Evolutionary conservation across 2,329 filamentous ascomycete species (phyloP).

Genomic region (Aureobasidium musti): DNA sequence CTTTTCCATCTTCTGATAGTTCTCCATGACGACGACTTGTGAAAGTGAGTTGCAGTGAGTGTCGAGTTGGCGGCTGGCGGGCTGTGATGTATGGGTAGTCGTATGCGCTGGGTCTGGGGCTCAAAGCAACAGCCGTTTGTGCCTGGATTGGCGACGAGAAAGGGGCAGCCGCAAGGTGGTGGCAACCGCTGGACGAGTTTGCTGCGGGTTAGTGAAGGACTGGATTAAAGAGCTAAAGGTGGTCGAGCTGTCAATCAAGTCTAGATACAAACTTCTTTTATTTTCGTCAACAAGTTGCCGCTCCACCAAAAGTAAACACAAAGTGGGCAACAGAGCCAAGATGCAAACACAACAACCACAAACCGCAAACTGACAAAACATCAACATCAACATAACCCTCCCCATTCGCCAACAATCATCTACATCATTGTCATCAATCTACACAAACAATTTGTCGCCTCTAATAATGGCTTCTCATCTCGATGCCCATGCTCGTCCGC

Average conservation of each 20-base stretch:
- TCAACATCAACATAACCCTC: slow-evolving; percentile 13
- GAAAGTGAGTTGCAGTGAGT: background rate
- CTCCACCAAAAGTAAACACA: slow-evolving; percentile 26
- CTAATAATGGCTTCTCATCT: slow-evolving; percentile 1
- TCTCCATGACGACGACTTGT: slow-evolving; percentile 67
- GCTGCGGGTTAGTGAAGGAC: background rate
- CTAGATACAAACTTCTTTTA: slow-evolving; percentile 3
- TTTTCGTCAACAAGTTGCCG: slow-evolving; percentile 22
- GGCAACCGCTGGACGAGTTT: background rate
- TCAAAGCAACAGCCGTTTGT: slow-evolving; percentile 10
- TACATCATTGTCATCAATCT: background rate
- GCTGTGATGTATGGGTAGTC: background rate
- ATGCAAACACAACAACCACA: slow-evolving; percentile 24
- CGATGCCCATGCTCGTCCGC: slow-evolving; percentile 77
- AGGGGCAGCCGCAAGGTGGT: background rate
- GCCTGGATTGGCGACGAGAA: slow-evolving; percentile 8
- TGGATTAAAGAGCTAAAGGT: background rate
- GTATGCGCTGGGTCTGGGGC: slow-evolving; percentile 18
- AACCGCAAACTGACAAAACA: background rate
- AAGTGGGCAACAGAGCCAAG: slow-evolving; percentile 27
- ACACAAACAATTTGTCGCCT: background rate
- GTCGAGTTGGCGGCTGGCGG: background rate
- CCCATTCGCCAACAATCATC: background rate
- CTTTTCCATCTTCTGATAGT: slow-evolving; percentile 96
- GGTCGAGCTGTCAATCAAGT: slow-evolving; percentile 8